Conservation (phyloP, 148 eudicot species). For the Tetragonia tetragonoides region DNA sequence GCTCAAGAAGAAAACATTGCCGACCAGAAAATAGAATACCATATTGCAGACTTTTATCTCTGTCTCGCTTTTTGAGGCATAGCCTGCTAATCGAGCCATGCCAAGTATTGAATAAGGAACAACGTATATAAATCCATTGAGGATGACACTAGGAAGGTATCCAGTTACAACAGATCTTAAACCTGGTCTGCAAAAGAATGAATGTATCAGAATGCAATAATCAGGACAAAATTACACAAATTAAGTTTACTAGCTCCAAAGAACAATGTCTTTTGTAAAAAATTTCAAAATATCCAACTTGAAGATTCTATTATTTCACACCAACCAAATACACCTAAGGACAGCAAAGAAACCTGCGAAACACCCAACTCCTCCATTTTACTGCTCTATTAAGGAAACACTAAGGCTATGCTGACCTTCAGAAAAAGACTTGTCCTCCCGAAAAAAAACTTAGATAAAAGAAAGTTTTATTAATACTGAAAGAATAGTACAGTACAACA, state of each 20-base stretch:
- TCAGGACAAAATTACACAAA: no score
- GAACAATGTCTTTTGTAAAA: not conserved
- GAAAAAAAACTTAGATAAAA: no score
- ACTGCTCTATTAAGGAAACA: no score
- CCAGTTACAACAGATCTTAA: conserved; percentile 73
- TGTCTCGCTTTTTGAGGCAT: conserved; percentile 64
- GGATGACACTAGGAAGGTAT: conserved; percentile 83
- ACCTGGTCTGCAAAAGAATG: conserved; percentile 62
- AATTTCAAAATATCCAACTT: not conserved
- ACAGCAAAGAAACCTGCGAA: not conserved
- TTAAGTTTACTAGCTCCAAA: no score
- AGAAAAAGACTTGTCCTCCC: no score
- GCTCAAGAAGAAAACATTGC: conserved; percentile 83
- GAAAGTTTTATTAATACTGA: no score
- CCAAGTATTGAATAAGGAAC: conserved; percentile 81
- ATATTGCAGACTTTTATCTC: conserved; percentile 81
- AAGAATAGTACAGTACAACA: no score
- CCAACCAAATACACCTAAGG: no score
- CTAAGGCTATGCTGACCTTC: no score
- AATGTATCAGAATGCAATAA: conserved; percentile 12
- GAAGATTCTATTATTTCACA: not conserved
- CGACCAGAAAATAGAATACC: conserved; percentile 88
- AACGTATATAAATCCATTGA: conserved; percentile 71
- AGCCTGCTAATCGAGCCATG: conserved; percentile 72
- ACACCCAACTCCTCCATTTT: not conserved